phyloP scores from a whole-genome alignment of 306 rosid species.

The Quercus rubra region DNA sequence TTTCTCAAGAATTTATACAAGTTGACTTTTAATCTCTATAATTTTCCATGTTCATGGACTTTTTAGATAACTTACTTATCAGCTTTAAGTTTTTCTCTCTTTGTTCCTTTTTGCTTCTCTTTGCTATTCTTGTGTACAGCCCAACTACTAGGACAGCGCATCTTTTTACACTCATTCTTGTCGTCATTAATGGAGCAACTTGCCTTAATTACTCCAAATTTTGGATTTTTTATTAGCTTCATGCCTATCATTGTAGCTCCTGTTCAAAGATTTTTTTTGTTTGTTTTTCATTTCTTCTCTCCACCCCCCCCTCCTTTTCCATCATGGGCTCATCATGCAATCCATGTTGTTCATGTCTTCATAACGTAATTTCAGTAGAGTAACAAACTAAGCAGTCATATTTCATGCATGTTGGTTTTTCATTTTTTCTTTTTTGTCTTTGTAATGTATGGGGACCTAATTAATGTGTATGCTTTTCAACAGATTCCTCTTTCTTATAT shows the following conservation, averaged over 20 bases:
- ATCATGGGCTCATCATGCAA: background rate
- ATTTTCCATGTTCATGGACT: no score
- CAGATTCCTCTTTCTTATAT: conserved; percentile 78
- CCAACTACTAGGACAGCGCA: no score
- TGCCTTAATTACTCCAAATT: background rate
- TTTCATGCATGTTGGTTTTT: no score
- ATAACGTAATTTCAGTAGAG: background rate
- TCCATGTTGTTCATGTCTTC: background rate
- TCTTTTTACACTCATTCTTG: background rate
- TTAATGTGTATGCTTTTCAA: conserved; percentile 10
- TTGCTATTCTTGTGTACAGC: no score
- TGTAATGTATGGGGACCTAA: background rate
- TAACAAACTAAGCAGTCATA: background rate
- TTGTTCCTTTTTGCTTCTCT: no score
- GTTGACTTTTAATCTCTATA: no score
- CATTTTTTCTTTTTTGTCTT: background rate
- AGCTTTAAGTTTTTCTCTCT: no score
- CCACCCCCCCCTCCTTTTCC: background rate
- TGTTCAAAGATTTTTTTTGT: background rate
- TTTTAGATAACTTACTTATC: no score
- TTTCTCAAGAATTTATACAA: no score
- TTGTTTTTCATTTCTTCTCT: background rate
- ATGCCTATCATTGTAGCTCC: background rate
- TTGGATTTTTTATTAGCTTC: background rate
- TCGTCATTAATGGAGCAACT: background rate